A percentile compares a stretch with the other conserved stretches of the same genome.
These are phyloP conservation scores for Pseudopithomyces chartarum DNA, from an alignment of 2,329 filamentous ascomycete species.

Conservation along the genomic window DNA sequence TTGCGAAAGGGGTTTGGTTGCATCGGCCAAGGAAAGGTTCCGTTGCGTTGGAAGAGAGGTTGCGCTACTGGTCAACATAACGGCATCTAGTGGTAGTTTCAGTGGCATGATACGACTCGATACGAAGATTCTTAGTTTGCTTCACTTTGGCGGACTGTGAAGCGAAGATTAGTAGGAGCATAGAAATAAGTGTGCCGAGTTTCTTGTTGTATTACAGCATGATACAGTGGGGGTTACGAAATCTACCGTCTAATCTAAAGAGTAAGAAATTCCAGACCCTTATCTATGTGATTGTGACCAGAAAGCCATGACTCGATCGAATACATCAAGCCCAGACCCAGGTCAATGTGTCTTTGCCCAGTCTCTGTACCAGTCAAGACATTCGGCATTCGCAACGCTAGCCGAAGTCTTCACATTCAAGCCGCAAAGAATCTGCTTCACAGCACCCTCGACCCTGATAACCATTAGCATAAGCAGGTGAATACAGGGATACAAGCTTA, in stretches of 20 bases:
- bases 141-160: too few species aligned
- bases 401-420: slow-evolving; percentile 86
- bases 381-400: slow-evolving; percentile 89
- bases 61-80: not conserved
- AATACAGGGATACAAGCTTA: slow-evolving; percentile 50
- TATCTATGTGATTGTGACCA: too few species aligned
- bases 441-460: slow-evolving; percentile 84
- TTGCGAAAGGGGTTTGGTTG: not conserved
- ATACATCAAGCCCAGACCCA: not conserved
- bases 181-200: too few species aligned
- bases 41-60: not conserved
- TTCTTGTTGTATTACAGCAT: too few species aligned
- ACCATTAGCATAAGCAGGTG: slow-evolving; percentile 9
- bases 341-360: slow-evolving; percentile 59
- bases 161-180: too few species aligned
- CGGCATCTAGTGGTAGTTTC: too few species aligned
- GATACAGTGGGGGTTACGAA: too few species aligned
- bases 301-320: not conserved
- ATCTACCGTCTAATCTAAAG: too few species aligned
- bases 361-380: slow-evolving; percentile 82
- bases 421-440: slow-evolving; percentile 94
- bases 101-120: too few species aligned
- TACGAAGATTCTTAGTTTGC: too few species aligned
- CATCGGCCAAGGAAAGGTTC: not conserved
- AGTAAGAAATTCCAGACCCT: too few species aligned